A percentile compares a stretch with the other conserved stretches of the same genome.
phyloP scores from a whole-genome alignment of 257 asterid species.

The Nicotiana knightiana region DNA sequence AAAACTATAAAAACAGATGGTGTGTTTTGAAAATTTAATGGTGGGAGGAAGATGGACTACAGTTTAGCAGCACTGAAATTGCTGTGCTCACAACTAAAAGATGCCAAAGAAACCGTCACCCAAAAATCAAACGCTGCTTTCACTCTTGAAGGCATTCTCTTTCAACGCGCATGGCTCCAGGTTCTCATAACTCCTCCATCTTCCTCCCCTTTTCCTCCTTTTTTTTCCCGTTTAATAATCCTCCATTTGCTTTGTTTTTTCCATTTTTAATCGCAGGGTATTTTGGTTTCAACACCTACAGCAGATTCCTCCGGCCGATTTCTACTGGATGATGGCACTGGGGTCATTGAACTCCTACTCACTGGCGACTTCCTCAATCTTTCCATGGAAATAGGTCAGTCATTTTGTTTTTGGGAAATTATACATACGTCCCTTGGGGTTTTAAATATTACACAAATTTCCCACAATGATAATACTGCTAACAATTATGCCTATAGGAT shows the following conservation, averaged over 20 bases:
- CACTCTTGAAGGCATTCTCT: constrained; percentile 71
- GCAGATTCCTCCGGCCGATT: constrained; percentile 24
- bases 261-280: constrained; percentile 42
- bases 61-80: constrained; percentile 77
- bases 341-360: constrained; percentile 45
- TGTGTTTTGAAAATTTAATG: not conserved
- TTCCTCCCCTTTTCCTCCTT: not conserved
- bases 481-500: too few relatives aligned
- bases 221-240: too few relatives aligned
- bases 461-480: not conserved
- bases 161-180: constrained; percentile 97
- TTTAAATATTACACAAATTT: not conserved
- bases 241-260: not conserved
- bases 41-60: constrained; percentile 51
- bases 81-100: constrained; percentile 50
- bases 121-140: constrained; percentile 34
- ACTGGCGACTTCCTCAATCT: constrained; percentile 33
- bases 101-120: constrained; percentile 33
- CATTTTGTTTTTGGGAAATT: not conserved
- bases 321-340: constrained; percentile 77
- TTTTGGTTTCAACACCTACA: constrained; percentile 46
- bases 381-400: constrained; percentile 53
- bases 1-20: too few relatives aligned
- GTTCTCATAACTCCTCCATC: constrained; percentile 17
- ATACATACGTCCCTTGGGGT: not conserved